These are phyloP conservation scores for Tylopilus sp. DNA, from an alignment of 1,284 basidiomycete genomes.

Conservation along the genomic window DNA sequence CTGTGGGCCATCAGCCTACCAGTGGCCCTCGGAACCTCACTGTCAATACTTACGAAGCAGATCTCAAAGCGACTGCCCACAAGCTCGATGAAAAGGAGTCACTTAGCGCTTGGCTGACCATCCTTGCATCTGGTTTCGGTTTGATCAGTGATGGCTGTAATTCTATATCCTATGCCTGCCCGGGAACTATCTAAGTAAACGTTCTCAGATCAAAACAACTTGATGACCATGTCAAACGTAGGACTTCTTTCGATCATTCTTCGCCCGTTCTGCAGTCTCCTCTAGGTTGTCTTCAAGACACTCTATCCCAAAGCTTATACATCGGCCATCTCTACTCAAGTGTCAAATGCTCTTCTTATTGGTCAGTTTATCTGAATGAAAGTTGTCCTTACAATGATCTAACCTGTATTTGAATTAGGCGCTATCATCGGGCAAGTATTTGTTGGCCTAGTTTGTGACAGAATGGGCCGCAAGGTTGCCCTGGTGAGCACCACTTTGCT, in stretches of 20 bases:
- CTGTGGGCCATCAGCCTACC: constrained; percentile 7
- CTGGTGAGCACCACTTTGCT: constrained; percentile 68
- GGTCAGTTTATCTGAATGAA: constrained; percentile 42
- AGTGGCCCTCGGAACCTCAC: constrained; percentile 19
- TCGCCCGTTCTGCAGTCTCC: constrained; percentile 3
- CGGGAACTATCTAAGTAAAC: constrained; percentile 4
- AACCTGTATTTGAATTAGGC: constrained; percentile 39
- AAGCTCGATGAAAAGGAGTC: constrained; percentile 39
- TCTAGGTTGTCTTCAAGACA: constrained; percentile 59
- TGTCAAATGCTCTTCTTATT: constrained; percentile 73
- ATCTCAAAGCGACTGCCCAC: constrained; percentile 28
- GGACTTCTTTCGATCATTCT: constrained; percentile 7
- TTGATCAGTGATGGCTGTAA: constrained; percentile 70
- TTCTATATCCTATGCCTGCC: constrained; percentile 19
- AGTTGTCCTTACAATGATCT: constrained; percentile 13
- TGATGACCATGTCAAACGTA: constrained; percentile 64
- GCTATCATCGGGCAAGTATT: constrained; percentile 66
- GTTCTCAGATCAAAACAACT: constrained; percentile 64
- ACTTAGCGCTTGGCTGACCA: constrained; percentile 60
- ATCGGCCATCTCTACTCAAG: constrained; percentile 60
- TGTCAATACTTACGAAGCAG: constrained; percentile 23
- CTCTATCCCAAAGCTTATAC: constrained; percentile 64
- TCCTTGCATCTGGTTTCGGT: constrained; percentile 63
- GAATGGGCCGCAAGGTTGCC: constrained; percentile 70
- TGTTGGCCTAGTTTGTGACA: constrained; percentile 71